These are phyloP conservation scores for Brassica balearica DNA, from an alignment of 441 rosid genomes.

Conservation along the genomic window DNA sequence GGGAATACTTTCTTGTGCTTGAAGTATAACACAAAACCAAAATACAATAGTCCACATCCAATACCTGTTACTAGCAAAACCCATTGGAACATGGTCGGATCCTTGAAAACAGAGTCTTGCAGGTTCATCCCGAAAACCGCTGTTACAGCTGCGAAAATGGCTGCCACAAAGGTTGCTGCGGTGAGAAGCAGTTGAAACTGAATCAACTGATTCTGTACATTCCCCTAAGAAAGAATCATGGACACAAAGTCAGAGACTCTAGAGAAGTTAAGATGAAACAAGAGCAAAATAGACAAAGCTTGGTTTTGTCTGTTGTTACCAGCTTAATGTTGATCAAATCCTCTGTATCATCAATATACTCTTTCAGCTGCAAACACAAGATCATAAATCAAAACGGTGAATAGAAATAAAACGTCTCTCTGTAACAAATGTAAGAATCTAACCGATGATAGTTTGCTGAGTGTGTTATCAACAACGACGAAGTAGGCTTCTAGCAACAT, in stretches of 20 bases:
- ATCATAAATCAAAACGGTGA: slow-evolving; percentile 29
- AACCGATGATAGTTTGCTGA: slow-evolving; percentile 90
- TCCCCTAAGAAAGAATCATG: slow-evolving; percentile 59
- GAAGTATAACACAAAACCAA: slow-evolving; percentile 74
- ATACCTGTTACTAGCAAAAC: slow-evolving; percentile 72
- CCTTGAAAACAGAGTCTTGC: slow-evolving; percentile 64
- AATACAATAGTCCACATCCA: slow-evolving; percentile 60
- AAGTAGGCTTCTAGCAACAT: slow-evolving; percentile 98
- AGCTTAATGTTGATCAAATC: slow-evolving; percentile 95
- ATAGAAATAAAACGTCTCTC: slow-evolving; percentile 12
- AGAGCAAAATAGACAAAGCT: slow-evolving; percentile 14
- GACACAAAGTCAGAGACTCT: slow-evolving; percentile 5
- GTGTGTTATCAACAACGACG: slow-evolving; percentile 74
- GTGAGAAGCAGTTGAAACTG: slow-evolving; percentile 95
- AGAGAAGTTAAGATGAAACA: not conserved
- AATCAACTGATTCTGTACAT: slow-evolving; percentile 92
- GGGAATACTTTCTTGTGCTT: slow-evolving; percentile 88
- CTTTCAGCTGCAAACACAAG: slow-evolving; percentile 76
- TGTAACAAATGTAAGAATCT: slow-evolving; percentile 38
- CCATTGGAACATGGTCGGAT: slow-evolving; percentile 71
- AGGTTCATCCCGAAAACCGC: slow-evolving; percentile 96
- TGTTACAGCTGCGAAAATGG: slow-evolving; percentile 82
- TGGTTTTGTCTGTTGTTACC: slow-evolving; percentile 51
- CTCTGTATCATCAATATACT: slow-evolving; percentile 97
- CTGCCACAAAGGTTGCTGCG: slow-evolving; percentile 89